Percentiles rank a stretch among this genome's conserved stretches.
These are phyloP conservation scores for Arabis hirsuta DNA, from an alignment of 345 rosid species.

Conservation along the genomic window DNA sequence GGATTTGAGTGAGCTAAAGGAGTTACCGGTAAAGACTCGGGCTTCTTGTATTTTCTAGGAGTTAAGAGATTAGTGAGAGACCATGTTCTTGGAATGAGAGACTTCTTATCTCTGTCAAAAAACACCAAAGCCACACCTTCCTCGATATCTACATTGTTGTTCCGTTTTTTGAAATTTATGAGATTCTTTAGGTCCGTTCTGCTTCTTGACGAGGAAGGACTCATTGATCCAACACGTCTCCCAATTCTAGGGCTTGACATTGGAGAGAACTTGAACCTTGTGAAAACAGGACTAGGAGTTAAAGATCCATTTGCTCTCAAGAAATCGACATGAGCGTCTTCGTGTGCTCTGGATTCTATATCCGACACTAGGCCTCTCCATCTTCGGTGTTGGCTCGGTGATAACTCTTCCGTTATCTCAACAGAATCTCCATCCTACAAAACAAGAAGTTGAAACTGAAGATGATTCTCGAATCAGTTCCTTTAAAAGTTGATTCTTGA, in stretches of 20 bases:
- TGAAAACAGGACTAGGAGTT: slow-evolving; percentile 58
- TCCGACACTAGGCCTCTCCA: slow-evolving; percentile 48
- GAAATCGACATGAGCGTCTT: slow-evolving; percentile 47
- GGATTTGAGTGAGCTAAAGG: slow-evolving; percentile 82
- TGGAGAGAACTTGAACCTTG: slow-evolving; percentile 76
- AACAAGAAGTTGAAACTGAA: slow-evolving; percentile 2
- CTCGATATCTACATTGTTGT: slow-evolving; percentile 61
- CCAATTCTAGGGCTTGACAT: slow-evolving; percentile 60
- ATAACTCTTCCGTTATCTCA: slow-evolving; percentile 70
- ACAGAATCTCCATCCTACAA: slow-evolving; percentile 52
- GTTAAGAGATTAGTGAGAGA: slow-evolving; percentile 70
- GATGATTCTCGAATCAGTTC: slow-evolving; percentile 11
- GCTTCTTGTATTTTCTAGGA: slow-evolving; percentile 49
- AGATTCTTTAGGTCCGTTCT: slow-evolving; percentile 53
- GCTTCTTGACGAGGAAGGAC: slow-evolving; percentile 56
- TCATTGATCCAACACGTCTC: slow-evolving; percentile 51
- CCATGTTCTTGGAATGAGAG: slow-evolving; percentile 57
- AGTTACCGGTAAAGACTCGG: slow-evolving; percentile 71
- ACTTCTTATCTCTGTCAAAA: slow-evolving; percentile 53
- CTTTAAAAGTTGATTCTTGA: slow-evolving; percentile 15
- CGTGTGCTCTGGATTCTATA: slow-evolving; percentile 54
- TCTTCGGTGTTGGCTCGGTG: slow-evolving; percentile 40
- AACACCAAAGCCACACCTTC: slow-evolving; percentile 70
- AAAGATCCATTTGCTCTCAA: slow-evolving; percentile 49
- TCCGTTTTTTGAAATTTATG: slow-evolving; percentile 61